Conservation (phyloP, 495 filamentous ascomycete species). For the Neurospora discreta region DNA sequence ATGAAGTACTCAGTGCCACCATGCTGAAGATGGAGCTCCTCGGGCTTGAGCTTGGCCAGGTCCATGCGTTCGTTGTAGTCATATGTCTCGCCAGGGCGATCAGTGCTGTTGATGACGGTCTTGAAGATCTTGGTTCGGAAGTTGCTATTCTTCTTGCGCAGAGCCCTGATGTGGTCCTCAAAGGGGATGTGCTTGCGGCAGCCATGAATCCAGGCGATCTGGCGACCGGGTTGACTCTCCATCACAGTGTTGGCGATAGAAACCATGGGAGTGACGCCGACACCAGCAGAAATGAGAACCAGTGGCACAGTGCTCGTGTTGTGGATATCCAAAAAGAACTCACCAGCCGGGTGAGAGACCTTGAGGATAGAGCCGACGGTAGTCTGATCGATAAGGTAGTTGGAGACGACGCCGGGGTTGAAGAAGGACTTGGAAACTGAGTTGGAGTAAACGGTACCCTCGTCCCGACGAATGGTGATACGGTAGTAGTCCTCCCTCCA, state of each 20-base stretch:
- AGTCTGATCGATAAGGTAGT: conserved; percentile 52
- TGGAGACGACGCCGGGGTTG: conserved; percentile 56
- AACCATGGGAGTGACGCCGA: conserved; percentile 57
- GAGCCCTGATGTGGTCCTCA: conserved; percentile 34
- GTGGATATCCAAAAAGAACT: conserved; percentile 51
- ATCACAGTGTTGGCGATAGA: conserved; percentile 53
- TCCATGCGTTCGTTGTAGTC: conserved; percentile 44
- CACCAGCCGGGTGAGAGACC: conserved; percentile 57
- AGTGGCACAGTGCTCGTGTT: conserved; percentile 32
- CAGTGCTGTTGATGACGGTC: conserved; percentile 25
- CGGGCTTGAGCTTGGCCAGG: conserved; percentile 38
- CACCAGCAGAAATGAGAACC: conserved; percentile 60
- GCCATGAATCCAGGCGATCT: conserved; percentile 53
- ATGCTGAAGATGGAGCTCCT: conserved; percentile 43
- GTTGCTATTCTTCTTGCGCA: conserved; percentile 24
- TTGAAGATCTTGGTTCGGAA: conserved; percentile 33
- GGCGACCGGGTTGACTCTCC: conserved; percentile 29
- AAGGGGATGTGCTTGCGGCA: conserved; percentile 43
- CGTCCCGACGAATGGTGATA: conserved; percentile 60
- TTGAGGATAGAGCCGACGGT: conserved; percentile 47
- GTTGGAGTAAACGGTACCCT: conserved; percentile 34
- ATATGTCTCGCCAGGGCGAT: conserved; percentile 45
- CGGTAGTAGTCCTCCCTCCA: conserved; percentile 50
- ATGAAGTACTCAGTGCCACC: conserved; percentile 50
- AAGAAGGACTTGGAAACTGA: conserved; percentile 25